Percentiles rank a stretch among this genome's conserved stretches.
Evolutionary conservation across 345 rosid species (phyloP).

Genomic region (Brassica napus): DNA sequence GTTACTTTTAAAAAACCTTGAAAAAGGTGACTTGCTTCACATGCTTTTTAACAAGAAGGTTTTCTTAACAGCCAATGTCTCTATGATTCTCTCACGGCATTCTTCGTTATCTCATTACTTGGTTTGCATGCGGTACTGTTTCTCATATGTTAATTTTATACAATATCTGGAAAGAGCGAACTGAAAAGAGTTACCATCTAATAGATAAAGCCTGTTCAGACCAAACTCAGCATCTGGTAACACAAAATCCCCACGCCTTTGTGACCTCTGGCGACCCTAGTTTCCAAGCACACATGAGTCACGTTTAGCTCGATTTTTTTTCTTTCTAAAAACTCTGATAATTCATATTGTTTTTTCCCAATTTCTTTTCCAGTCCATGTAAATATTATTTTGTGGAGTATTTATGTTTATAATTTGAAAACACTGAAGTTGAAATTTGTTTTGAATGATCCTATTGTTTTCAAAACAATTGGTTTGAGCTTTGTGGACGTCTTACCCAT

Average conservation of each 20-base stretch:
- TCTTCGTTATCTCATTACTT: background rate
- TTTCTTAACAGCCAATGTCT: background rate
- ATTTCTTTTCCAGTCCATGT: background rate
- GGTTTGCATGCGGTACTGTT: background rate
- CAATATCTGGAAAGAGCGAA: background rate
- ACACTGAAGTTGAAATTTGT: background rate
- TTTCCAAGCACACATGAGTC: background rate
- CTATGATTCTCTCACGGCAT: background rate
- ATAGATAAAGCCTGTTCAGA: background rate
- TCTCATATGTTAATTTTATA: background rate
- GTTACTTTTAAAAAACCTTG: background rate
- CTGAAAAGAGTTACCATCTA: background rate
- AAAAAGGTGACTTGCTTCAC: background rate
- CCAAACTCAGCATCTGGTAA: background rate
- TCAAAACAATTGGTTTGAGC: background rate
- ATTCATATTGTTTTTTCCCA: background rate
- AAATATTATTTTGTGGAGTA: background rate
- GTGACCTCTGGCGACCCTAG: background rate
- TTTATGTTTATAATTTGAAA: background rate
- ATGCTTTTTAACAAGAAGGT: background rate
- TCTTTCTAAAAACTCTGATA: background rate
- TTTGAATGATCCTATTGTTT: background rate
- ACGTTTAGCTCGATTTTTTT: background rate
- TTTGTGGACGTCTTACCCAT: background rate
- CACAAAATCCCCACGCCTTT: background rate